Base-by-base conservation (phyloP, 2,329 filamentous ascomycete genomes). In the Alternaria rosae region DNA sequence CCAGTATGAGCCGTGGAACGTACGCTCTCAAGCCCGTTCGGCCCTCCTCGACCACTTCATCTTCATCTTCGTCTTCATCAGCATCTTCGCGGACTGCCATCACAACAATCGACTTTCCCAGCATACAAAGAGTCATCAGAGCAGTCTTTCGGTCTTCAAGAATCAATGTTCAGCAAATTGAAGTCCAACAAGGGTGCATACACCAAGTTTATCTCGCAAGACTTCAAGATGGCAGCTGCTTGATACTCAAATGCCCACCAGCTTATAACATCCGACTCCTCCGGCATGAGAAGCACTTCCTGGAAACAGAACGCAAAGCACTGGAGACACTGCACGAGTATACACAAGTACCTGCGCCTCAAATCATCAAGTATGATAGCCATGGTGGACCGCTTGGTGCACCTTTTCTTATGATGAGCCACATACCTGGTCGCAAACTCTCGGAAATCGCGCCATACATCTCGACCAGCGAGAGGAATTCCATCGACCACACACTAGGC, bases 181-280 rank as follows among this genome's bases (percentile, higher is more conserved):
- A 80, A 59, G 72, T 75, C 7, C 58, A 80, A 5, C 69, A 72
- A 43, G 75, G 75, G 25, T 70, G 74, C 8, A 70, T 82, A 5
- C 79, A 82, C 54, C 80, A 80, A 62, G 77, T 80, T 9, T 83
- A 80, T 51, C 75, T 81, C n/a, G 63, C 80, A n/a, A 76, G 72
- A 56, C 75, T 81, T 15, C 67, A 68, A 25, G 77, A 81, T 62
- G 79, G 78, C 32, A 76, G 74, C 58, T 75, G 75, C 25, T 74
- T 83, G 48, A 67, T 83, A 6, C 70, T 83, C 12, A 80, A 82
- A 66, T 81, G 79, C 59, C 75, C 78, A 32, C 81, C 82, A 20
- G 65, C 76, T 30, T 62, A 68, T 57, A 77, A 74, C 43, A 73
- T 76, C 7, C 76, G 80, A 35, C 69, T 82, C 11, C 74, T 84